Evolutionary conservation across 169 alveolate genomes (phyloP).

Genomic region (Besnoitia besnoiti): DNA sequence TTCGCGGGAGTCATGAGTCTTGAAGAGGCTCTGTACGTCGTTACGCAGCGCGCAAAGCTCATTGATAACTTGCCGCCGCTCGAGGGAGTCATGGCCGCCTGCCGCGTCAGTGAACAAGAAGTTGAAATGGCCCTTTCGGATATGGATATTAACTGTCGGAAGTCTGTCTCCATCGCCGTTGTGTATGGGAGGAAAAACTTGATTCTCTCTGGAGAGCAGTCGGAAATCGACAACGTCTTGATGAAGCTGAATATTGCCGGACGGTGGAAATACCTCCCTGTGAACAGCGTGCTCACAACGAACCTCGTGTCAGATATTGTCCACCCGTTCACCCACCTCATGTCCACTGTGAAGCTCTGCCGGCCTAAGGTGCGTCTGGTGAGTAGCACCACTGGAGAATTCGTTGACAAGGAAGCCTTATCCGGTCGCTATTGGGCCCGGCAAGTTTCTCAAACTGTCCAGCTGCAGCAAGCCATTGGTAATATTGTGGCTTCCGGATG

Average conservation of each 20-base stretch:
- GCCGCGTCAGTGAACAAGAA: slow-evolving; percentile 74
- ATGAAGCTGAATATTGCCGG: slow-evolving; percentile 69
- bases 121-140: slow-evolving; percentile 82
- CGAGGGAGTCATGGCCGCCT: slow-evolving; percentile 69
- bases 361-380: slow-evolving; percentile 72
- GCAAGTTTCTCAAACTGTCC: slow-evolving; percentile 59
- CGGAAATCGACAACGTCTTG: slow-evolving; percentile 73
- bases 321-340: slow-evolving; percentile 71
- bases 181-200: slow-evolving; percentile 71
- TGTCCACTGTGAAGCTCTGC: slow-evolving; percentile 66
- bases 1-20: slow-evolving; percentile 75
- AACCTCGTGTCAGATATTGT: slow-evolving; percentile 67
- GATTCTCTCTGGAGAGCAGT: slow-evolving; percentile 73
- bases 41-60: slow-evolving; percentile 71
- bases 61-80: slow-evolving; percentile 58
- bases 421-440: slow-evolving; percentile 69
- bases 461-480: slow-evolving; percentile 60
- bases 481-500: slow-evolving; percentile 68
- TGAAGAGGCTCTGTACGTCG: slow-evolving; percentile 74
- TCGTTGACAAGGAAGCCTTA: slow-evolving; percentile 62
- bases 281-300: slow-evolving; percentile 59
- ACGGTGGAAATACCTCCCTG: slow-evolving; percentile 63
- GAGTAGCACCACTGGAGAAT: slow-evolving; percentile 74
- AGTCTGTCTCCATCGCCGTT: slow-evolving; percentile 67
- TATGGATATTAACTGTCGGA: slow-evolving; percentile 72